phyloP scores from a whole-genome alignment of 164 flowering plant species.

The Akebia trifoliata region DNA sequence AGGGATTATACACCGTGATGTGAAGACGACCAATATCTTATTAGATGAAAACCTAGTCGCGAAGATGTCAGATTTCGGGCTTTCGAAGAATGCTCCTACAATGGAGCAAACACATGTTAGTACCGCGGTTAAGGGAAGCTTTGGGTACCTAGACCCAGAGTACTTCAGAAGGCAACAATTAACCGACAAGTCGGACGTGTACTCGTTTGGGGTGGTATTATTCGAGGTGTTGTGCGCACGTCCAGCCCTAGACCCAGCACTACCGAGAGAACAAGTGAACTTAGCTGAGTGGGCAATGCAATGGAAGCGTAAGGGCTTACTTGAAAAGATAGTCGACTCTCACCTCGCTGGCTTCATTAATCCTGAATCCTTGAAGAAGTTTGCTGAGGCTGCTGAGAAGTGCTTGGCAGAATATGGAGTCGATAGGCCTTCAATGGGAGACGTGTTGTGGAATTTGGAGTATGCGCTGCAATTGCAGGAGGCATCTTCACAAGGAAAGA shows the following conservation, averaged over 20 bases:
- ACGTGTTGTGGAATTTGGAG: slow-evolving; percentile 25
- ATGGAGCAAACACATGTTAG: slow-evolving; percentile 25
- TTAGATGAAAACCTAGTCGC: slow-evolving; percentile 23
- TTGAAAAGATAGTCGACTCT: slow-evolving; percentile 23
- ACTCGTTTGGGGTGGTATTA: slow-evolving; percentile 22
- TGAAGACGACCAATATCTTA: slow-evolving; percentile 23
- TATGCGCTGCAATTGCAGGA: slow-evolving; percentile 23
- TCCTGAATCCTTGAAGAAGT: slow-evolving; percentile 21
- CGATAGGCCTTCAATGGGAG: slow-evolving; percentile 24
- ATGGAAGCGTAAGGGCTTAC: slow-evolving; percentile 23
- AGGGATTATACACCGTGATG: slow-evolving; percentile 24
- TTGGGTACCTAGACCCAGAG: no score
- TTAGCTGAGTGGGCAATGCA: slow-evolving; percentile 28
- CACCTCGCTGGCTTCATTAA: slow-evolving; percentile 5
- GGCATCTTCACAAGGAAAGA: not conserved
- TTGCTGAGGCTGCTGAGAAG: slow-evolving; percentile 24
- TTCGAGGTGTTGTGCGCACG: slow-evolving; percentile 21
- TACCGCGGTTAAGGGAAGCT: no score
- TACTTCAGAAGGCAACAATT: no score
- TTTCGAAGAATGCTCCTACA: slow-evolving; percentile 18
- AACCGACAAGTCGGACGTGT: no score
- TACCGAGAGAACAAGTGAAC: slow-evolving; percentile 28
- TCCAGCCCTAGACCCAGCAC: slow-evolving; percentile 19
- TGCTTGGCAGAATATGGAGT: slow-evolving; percentile 20
- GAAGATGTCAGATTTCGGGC: slow-evolving; percentile 21